Percentiles rank a stretch among this genome's conserved stretches.
Evolutionary conservation across 495 filamentous ascomycete genomes (phyloP).

Genomic region (Hypoxylon subgilvum): DNA sequence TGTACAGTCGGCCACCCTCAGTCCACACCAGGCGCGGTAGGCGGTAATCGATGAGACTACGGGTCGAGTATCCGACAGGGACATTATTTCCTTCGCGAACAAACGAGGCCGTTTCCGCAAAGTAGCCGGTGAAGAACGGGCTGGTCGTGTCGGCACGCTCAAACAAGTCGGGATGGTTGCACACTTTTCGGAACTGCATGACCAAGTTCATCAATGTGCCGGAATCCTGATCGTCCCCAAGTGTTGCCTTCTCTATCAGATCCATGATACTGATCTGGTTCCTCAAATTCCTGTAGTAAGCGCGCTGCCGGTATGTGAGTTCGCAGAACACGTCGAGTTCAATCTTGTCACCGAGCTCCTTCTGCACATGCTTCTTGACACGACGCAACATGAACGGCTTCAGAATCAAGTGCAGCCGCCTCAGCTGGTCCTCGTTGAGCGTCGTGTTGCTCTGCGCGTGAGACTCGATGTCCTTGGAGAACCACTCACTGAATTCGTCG

Average conservation of each 20-base stretch:
- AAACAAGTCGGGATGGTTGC: constrained; percentile 97
- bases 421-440: constrained; percentile 95
- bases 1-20: constrained; percentile 74
- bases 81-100: constrained; percentile 83
- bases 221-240: constrained; percentile 92
- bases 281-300: constrained; percentile 85
- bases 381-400: constrained; percentile 99
- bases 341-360: constrained; percentile 98
- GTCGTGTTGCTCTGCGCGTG: constrained; percentile 99
- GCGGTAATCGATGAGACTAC: constrained; percentile 82
- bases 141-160: constrained; percentile 91
- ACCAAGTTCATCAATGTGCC: constrained; percentile 98
- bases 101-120: constrained; percentile 94
- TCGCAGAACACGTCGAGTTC: constrained; percentile 96
- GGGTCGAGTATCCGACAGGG: constrained; percentile 83
- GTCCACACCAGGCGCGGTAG: constrained; percentile 80
- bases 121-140: constrained; percentile 79
- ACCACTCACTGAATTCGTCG: constrained; percentile 99
- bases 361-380: constrained; percentile 99
- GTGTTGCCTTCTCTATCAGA: constrained; percentile 93
- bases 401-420: constrained; percentile 96
- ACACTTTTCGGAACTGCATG: constrained; percentile 99
- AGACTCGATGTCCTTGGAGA: constrained; percentile 98
- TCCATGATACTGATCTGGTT: constrained; percentile 99
- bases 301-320: constrained; percentile 95